Percentiles rank a stretch among this genome's conserved stretches.
Evolutionary conservation across 371 early-diverging fungal species (phyloP).

Genomic region (Phascolomyces articulosus): DNA sequence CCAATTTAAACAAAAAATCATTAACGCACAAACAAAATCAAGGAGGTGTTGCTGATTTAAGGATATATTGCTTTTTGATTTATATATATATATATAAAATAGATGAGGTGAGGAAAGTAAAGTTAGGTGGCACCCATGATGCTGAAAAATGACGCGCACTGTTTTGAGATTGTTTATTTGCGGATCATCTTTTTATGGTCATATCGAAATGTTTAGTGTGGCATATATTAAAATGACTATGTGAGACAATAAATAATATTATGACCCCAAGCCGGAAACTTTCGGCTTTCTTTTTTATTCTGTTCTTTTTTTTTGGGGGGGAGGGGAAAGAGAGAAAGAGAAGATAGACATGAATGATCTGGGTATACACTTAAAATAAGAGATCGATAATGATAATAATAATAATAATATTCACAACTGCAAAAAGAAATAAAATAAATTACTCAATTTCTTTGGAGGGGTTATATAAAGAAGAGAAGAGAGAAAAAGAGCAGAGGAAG

Average conservation of each 20-base stretch:
- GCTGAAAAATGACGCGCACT: conserved; percentile 1
- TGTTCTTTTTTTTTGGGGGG: background rate
- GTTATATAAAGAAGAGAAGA: no score
- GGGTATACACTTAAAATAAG: background rate
- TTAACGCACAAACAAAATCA: background rate
- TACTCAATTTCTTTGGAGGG: no score
- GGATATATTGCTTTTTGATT: background rate
- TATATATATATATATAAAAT: no score
- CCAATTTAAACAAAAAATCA: no score
- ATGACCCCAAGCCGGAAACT: background rate
- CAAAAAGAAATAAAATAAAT: no score
- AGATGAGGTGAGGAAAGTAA: no score
- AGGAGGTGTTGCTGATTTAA: background rate
- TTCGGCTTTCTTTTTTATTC: background rate
- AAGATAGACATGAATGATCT: no score
- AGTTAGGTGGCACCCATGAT: background rate
- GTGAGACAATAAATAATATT: background rate
- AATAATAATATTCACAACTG: background rate
- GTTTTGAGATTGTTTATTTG: background rate
- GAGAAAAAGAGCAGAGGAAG: background rate
- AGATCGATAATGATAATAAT: no score
- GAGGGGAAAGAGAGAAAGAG: no score
- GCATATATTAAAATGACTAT: background rate
- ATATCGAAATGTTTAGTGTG: conserved; percentile 1
- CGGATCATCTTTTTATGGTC: conserved; percentile 1